Evolutionary conservation across 2,329 filamentous ascomycete species (phyloP).

Genomic region (Cercospora citrullina): DNA sequence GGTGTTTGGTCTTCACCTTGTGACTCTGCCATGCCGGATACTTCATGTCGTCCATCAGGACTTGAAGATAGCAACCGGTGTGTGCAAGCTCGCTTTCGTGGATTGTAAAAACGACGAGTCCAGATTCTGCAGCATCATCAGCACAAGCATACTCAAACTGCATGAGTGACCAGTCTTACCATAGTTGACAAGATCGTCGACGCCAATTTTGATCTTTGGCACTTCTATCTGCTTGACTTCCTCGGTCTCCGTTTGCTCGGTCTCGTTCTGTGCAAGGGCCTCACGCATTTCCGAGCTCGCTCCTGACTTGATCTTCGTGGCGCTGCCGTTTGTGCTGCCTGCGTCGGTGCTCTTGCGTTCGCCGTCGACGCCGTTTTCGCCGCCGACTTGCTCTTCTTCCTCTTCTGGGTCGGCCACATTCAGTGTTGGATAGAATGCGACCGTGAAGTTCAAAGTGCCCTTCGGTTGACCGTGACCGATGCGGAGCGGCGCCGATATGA

Average conservation of each 20-base stretch:
- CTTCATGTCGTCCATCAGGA: constrained; percentile 91
- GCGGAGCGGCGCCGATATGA: constrained; percentile 66
- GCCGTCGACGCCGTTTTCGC: neutral
- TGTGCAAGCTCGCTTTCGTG: constrained; percentile 83
- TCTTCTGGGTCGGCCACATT: constrained; percentile 83
- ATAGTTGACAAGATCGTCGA: constrained; percentile 78
- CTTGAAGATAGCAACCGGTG: constrained; percentile 74
- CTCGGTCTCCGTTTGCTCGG: constrained; percentile 47
- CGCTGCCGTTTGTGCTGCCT: constrained; percentile 6
- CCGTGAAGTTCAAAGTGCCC: constrained; percentile 78
- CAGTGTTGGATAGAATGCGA: constrained; percentile 85
- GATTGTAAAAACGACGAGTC: constrained; percentile 90
- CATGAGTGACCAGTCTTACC: constrained; percentile 48
- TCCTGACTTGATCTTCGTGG: neutral
- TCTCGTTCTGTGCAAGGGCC: constrained; percentile 50
- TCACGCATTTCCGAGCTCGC: constrained; percentile 42
- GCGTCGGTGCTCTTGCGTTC: constrained; percentile 24
- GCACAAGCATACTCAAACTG: constrained; percentile 22
- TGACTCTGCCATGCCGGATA: constrained; percentile 86
- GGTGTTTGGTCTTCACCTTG: constrained; percentile 66
- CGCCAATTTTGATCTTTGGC: constrained; percentile 75
- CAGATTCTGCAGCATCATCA: constrained; percentile 65
- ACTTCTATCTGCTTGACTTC: constrained; percentile 53
- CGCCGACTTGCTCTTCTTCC: constrained; percentile 53
- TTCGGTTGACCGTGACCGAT: constrained; percentile 74